Conservation (phyloP, 73 alveolate species). For the Uronychia binucleata region DNA sequence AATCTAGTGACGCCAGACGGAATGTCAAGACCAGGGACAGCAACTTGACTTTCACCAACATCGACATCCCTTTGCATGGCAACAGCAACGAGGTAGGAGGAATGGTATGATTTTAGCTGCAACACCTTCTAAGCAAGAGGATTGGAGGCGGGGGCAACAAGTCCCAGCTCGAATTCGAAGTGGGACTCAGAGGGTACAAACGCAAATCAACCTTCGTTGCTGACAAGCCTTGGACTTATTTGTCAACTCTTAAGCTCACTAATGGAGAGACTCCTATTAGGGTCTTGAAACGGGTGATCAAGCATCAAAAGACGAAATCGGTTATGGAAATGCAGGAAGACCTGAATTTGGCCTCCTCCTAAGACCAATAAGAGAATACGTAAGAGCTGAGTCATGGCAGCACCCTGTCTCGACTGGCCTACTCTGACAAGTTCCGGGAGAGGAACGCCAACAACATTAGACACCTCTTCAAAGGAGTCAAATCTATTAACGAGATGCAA, state of each 20-base stretch:
- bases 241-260: not conserved
- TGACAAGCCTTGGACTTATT: slow-evolving; percentile 1
- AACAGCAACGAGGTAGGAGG: not conserved
- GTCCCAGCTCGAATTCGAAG: slow-evolving; percentile 18
- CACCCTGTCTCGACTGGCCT: not conserved
- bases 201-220: slow-evolving; percentile 3
- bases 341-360: not conserved
- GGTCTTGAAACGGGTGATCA: not conserved
- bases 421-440: slow-evolving; percentile 8
- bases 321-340: slow-evolving; percentile 3
- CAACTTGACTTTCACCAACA: not conserved
- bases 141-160: slow-evolving; percentile 21
- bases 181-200: slow-evolving; percentile 4
- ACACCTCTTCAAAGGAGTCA: slow-evolving; percentile 25
- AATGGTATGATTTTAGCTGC: not conserved
- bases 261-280: not conserved
- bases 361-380: not conserved
- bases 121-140: slow-evolving; percentile 19
- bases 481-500: not conserved
- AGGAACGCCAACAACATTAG: slow-evolving; percentile 4
- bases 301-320: not conserved
- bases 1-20: not conserved
- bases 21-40: not conserved
- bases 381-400: not conserved
- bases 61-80: not conserved